Conservation (phyloP, 192 early-diverging fungal species). For the Coemansia sp. region DNA sequence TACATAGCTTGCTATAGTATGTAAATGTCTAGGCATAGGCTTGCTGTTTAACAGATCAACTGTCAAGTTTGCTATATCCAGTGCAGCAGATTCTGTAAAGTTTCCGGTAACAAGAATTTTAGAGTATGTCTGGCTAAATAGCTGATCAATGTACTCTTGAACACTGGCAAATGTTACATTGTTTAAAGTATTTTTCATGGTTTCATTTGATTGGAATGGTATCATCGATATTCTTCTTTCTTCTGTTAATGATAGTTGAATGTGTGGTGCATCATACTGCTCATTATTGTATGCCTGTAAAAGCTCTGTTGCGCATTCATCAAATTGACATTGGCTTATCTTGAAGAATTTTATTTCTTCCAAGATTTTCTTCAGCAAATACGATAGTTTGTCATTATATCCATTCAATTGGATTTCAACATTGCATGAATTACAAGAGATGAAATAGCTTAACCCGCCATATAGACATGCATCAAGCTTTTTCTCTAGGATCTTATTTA, state of each 20-base stretch:
- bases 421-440: not conserved
- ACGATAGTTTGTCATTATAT: not conserved
- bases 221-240: not conserved
- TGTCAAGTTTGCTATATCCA: constrained; percentile 55
- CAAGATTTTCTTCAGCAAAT: not conserved
- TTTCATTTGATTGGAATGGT: not conserved
- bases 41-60: constrained; percentile 53
- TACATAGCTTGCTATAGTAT: not conserved
- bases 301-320: not conserved
- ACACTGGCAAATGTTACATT: not conserved
- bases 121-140: constrained; percentile 45
- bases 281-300: not conserved
- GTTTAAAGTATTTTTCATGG: not conserved
- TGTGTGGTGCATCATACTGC: not conserved
- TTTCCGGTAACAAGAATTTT: constrained; percentile 83
- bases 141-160: not conserved
- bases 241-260: not conserved
- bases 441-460: not conserved
- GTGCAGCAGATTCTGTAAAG: constrained; percentile 58
- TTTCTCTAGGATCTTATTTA: not conserved
- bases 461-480: not conserved
- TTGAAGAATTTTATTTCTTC: not conserved
- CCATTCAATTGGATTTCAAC: not conserved
- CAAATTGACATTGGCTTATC: not conserved
- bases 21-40: constrained; percentile 27